phyloP scores from a whole-genome alignment of 371 early-diverging fungal species.

The Rhizopus arrhizus region DNA sequence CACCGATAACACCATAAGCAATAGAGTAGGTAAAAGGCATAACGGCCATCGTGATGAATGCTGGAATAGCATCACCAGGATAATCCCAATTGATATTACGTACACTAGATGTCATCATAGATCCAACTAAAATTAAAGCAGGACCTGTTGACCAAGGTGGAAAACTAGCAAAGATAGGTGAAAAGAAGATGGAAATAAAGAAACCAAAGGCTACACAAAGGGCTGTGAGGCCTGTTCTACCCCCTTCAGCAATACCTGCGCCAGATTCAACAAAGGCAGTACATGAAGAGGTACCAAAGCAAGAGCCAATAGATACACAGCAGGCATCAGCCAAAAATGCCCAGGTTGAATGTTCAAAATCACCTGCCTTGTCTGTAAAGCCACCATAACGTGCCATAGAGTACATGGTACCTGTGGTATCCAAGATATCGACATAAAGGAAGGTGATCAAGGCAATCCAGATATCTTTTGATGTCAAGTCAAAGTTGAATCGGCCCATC shows the following conservation, averaged over 20 bases:
- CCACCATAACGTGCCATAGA: constrained; percentile 84
- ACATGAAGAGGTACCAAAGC: constrained; percentile 74
- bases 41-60: constrained; percentile 73
- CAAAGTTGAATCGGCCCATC: constrained; percentile 66
- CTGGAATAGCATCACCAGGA: constrained; percentile 75
- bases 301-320: constrained; percentile 66
- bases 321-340: constrained; percentile 77
- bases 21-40: constrained; percentile 80
- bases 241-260: constrained; percentile 82
- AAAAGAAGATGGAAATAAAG: constrained; percentile 77
- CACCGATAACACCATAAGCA: constrained; percentile 72
- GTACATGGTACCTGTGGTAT: constrained; percentile 79
- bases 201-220: constrained; percentile 67
- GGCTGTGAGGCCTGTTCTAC: constrained; percentile 76
- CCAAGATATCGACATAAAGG: constrained; percentile 80
- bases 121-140: constrained; percentile 77
- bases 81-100: constrained; percentile 78
- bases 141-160: constrained; percentile 86
- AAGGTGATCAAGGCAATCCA: constrained; percentile 84
- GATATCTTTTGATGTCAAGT: constrained; percentile 60
- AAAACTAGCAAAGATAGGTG: constrained; percentile 83
- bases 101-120: constrained; percentile 74
- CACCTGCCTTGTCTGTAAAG: constrained; percentile 72
- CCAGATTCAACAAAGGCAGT: constrained; percentile 82
- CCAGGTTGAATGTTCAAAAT: constrained; percentile 73